Base-by-base conservation (phyloP, 805 yeast genomes). In the Wickerhamiella slavikovae region DNA sequence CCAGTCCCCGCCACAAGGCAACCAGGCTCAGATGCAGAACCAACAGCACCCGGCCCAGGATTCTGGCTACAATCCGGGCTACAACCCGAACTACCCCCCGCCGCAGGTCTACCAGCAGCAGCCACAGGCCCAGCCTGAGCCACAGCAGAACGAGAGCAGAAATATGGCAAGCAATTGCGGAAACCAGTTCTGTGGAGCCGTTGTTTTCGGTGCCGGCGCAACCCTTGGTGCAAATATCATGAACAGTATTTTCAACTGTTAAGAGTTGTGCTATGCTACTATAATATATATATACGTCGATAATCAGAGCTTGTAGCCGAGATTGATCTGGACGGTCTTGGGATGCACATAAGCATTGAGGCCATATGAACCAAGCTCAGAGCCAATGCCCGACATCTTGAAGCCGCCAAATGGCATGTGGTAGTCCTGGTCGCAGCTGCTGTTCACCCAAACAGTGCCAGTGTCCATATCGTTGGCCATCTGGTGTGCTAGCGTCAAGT, bases 151-250 rank as follows among this genome's bases (percentile, higher is more conserved):
- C 22, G 36, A 31, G 34, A 32, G 29, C 24, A 34, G 29, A 9
- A 35, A 31, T 14, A 30, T 25, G 16, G 29, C 27, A 6, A 28
- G 30, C 32, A 21, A 29, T 24, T 26, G 77, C 40, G 89, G 85
- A 16, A 62, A 75, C 39, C 73, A 76, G 52, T 54, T 82, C 33
- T 92, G 92, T 34, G 69, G 79, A 40, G 89, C 94, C 15, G 82
- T 89, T 15, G 70, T 80, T 26, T 83, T 78, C 39, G 94, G 94
- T 53, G 93, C 92, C 6, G 94, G 94, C 58, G 93, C 93, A 22
- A 71, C 93, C 2, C 59, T 82, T 32, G 94, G 94, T 47, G 64
- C 77, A 28, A 77, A 74, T 43, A 42, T 83, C 28, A 76, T 82
- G 18, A 68, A 74, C 21, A 28, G 32, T 8, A 27, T 32, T 12